A percentile compares a stretch with the other conserved stretches of the same genome.
These are phyloP conservation scores for Stagonosporopsis vannaccii DNA, from an alignment of 2,329 filamentous ascomycete species.

Conservation along the genomic window DNA sequence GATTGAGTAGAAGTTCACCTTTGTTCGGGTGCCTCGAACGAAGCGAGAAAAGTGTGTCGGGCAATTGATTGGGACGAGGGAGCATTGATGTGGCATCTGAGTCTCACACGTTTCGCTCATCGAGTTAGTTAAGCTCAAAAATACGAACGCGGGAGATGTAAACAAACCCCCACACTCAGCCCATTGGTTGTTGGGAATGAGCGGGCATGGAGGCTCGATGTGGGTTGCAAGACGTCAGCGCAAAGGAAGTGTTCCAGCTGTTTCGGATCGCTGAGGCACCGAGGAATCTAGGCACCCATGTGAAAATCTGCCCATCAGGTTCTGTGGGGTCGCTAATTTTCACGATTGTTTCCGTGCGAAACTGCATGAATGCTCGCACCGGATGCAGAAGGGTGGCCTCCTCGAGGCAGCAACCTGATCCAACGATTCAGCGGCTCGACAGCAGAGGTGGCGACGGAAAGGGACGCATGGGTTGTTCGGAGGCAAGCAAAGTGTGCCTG, in stretches of 20 bases:
- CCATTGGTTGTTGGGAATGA: neutral
- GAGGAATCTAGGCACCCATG: conserved; percentile 17
- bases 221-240: conserved; percentile 29
- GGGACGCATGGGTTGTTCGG: conserved; percentile 2
- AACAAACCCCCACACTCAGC: neutral
- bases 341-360: conserved; percentile 12
- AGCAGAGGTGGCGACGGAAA: conserved; percentile 14
- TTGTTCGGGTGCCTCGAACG: neutral
- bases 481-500: conserved; percentile 25
- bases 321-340: conserved; percentile 4
- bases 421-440: conserved; percentile 14
- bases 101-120: conserved; percentile 1
- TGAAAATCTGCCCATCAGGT: conserved; percentile 11
- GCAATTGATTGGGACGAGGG: neutral
- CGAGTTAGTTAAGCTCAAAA: neutral
- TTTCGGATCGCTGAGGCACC: conserved; percentile 28
- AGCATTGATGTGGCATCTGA: neutral
- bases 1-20: neutral
- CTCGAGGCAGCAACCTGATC: conserved; percentile 42
- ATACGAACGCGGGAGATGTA: neutral
- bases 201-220: neutral
- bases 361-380: conserved; percentile 23
- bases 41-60: neutral
- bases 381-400: conserved; percentile 27
- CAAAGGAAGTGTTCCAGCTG: conserved; percentile 32